Percentiles rank a stretch among this genome's conserved stretches.
These are phyloP conservation scores for Sporisorium scitamineum DNA, from an alignment of 1,284 basidiomycete genomes.

Conservation along the genomic window DNA sequence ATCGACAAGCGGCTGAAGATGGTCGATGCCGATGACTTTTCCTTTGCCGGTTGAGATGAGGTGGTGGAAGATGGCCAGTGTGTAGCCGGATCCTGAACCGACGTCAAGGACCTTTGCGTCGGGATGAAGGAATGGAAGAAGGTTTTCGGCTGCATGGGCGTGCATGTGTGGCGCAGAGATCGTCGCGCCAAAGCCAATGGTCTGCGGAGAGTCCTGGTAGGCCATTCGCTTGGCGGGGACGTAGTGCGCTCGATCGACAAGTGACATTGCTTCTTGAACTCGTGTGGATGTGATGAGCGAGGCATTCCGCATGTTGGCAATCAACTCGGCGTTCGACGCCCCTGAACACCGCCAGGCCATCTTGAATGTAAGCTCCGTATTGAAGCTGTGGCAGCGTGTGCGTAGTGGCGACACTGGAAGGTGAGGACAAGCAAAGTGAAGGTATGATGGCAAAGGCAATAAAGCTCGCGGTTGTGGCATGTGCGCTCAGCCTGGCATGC, in stretches of 20 bases:
- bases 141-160: slow-evolving; percentile 81
- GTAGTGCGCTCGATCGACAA: slow-evolving; percentile 73
- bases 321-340: slow-evolving; percentile 77
- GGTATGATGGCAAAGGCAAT: not conserved
- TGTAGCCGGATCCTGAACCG: slow-evolving; percentile 61
- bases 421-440: not conserved
- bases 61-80: slow-evolving; percentile 64
- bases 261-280: slow-evolving; percentile 54
- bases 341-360: slow-evolving; percentile 88
- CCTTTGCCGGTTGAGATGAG: slow-evolving; percentile 30
- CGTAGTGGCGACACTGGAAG: too few relatives aligned
- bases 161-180: slow-evolving; percentile 91
- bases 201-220: slow-evolving; percentile 85
- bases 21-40: slow-evolving; percentile 89
- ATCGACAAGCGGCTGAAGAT: slow-evolving; percentile 74
- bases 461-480: too few relatives aligned
- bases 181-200: slow-evolving; percentile 83
- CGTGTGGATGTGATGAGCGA: slow-evolving; percentile 72
- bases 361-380: too few relatives aligned
- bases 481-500: slow-evolving; percentile 11
- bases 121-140: slow-evolving; percentile 78
- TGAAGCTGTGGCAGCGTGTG: too few relatives aligned
- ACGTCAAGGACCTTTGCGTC: slow-evolving; percentile 83
- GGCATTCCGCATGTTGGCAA: slow-evolving; percentile 76
- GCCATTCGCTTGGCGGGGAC: slow-evolving; percentile 72